These are phyloP conservation scores for Meira miltonrushii DNA, from an alignment of 1,284 basidiomycete genomes.

Conservation along the genomic window DNA sequence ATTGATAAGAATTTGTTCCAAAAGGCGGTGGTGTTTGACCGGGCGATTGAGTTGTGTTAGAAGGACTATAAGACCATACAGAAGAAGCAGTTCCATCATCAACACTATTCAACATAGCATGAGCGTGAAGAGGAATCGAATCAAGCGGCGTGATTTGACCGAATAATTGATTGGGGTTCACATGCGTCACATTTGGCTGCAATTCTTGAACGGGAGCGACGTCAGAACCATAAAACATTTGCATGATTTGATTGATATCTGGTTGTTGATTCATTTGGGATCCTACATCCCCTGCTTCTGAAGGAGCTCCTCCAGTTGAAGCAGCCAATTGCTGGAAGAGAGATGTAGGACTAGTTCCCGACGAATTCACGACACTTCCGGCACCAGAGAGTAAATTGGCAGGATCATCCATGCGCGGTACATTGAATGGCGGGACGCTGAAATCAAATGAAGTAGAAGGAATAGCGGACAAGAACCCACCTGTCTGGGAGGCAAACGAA, in stretches of 20 bases:
- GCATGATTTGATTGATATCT: constrained; percentile 41
- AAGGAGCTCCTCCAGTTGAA: background rate
- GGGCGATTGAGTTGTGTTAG: constrained; percentile 29
- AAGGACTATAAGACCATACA: constrained; percentile 38
- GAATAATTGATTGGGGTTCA: constrained; percentile 46
- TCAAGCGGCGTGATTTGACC: constrained; percentile 8
- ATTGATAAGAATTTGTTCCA: constrained; percentile 27
- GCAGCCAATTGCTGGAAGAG: background rate
- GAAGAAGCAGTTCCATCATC: constrained; percentile 35
- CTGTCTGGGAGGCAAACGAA: constrained; percentile 23
- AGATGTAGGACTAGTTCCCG: background rate
- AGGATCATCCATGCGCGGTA: background rate
- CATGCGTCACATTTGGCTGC: constrained; percentile 31
- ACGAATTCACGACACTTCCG: background rate
- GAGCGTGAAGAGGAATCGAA: constrained; percentile 7
- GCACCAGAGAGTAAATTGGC: background rate
- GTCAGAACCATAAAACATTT: constrained; percentile 45
- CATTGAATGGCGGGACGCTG: constrained; percentile 22
- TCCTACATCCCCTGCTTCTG: background rate
- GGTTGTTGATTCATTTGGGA: constrained; percentile 6
- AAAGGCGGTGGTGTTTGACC: constrained; percentile 27
- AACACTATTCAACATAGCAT: background rate
- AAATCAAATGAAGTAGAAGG: constrained; percentile 41
- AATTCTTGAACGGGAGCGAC: constrained; percentile 19
- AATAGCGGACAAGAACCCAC: constrained; percentile 26